A percentile compares a stretch with the other conserved stretches of the same genome.
phyloP scores from a whole-genome alignment of 1,284 basidiomycete species.

The Tetrapyrgos nigripes region DNA sequence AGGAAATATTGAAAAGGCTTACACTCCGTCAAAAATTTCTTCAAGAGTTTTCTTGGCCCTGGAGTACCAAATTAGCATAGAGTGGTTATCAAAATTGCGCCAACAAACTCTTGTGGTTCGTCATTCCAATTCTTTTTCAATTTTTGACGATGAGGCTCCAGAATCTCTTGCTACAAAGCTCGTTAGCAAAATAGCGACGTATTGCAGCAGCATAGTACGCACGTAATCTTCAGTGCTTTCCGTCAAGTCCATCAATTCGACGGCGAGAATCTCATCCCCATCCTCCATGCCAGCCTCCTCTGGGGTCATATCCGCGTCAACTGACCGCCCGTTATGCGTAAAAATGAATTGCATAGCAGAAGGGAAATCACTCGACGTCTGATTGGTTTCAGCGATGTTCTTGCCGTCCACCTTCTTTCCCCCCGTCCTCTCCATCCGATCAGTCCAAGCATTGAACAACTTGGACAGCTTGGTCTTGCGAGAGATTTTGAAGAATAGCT shows the following conservation, averaged over 20 bases:
- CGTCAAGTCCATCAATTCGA: constrained; percentile 87
- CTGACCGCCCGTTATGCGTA: constrained; percentile 74
- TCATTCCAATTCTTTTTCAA: constrained; percentile 81
- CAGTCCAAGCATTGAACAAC: constrained; percentile 85
- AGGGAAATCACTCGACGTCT: constrained; percentile 34
- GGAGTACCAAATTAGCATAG: constrained; percentile 14
- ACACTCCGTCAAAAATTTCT: constrained; percentile 84
- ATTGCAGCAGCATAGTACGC: constrained; percentile 34
- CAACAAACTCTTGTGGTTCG: constrained; percentile 70
- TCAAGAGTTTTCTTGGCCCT: constrained; percentile 77
- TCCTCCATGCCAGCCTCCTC: constrained; percentile 86
- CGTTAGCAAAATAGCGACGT: constrained; percentile 8
- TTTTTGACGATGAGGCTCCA: constrained; percentile 65
- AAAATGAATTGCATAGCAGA: constrained; percentile 76
- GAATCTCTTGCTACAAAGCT: constrained; percentile 59
- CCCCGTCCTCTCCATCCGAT: constrained; percentile 72
- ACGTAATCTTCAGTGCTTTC: constrained; percentile 69
- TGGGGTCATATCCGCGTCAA: constrained; percentile 81
- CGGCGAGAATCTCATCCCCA: constrained; percentile 83
- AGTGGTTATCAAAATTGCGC: constrained; percentile 14
- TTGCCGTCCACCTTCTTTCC: constrained; percentile 48
- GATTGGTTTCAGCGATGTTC: constrained; percentile 45
- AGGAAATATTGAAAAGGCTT: constrained; percentile 34
- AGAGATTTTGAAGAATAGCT: constrained; percentile 88
- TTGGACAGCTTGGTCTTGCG: constrained; percentile 83